Base-by-base conservation (phyloP, 2,329 filamentous ascomycete species). In the Tolypocladium tundrense region DNA sequence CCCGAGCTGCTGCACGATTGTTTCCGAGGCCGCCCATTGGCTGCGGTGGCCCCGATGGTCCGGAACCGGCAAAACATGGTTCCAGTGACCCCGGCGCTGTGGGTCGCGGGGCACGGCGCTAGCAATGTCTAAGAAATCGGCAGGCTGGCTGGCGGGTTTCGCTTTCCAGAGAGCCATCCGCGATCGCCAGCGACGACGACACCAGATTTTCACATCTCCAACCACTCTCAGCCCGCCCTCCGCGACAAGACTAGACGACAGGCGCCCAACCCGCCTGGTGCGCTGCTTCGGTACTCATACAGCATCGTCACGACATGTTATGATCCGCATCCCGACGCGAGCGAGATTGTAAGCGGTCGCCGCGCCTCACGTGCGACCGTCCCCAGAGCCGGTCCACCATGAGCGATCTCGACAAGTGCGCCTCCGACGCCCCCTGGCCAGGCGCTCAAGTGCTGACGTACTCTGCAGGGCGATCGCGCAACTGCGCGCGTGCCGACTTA, bases 401-500 rank as follows among this genome's bases (percentile, higher is more conserved):
- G 88, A 96, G 92, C 75, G 91, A 97, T 74, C 84, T 97, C 68
- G 94, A 97, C 78, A 89, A 85, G 92, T 96, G 80, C 65, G 78
- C 58, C 31, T 41, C n/a, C 42, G 8, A 19, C 1, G n/a, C 37
- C 43, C 5, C 21, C 27, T 16, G 7, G 4, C 43, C 48, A 19
- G 24, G 57, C 51, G 19, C 4, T 11, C 35, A 6, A 3, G 2
- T 54, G 54, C 61, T 64, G 40, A 63, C 45, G 4, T 41, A 3
- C 6, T 1, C 1, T 48, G 24, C 59, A 97, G 93, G 76, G 92
- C 92, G 60, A 99, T 99, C 70, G 88, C 90, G 72, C 92, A 97
- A 75, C 81, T 99, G 70, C 91, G 94, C 78, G 89, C 91, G 70
- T 99, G 94, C 76, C 90, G 92, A 61, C 92, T 93, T 57, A 99